phyloP scores from a whole-genome alignment of 2,329 filamentous ascomycete species.

The Fusarium sp. region DNA sequence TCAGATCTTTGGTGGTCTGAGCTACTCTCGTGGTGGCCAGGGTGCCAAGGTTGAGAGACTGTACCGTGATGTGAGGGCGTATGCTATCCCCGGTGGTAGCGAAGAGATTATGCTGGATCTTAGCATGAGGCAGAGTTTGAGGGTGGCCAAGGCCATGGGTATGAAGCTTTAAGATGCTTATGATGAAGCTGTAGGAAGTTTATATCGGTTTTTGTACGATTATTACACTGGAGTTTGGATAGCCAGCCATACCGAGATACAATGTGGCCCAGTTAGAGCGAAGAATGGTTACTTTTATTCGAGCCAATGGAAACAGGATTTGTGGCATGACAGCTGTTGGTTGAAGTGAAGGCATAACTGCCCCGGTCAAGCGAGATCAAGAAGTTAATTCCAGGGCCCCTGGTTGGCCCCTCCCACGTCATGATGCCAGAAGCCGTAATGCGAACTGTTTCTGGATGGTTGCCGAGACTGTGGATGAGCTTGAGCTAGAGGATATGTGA shows the following conservation, averaged over 20 bases:
- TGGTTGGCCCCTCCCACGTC: not conserved
- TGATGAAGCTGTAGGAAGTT: conserved; percentile 83
- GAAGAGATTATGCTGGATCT: conserved; percentile 99
- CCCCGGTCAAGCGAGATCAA: not conserved
- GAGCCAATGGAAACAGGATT: not conserved
- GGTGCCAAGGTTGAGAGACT: conserved; percentile 94
- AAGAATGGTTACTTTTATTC: conserved; percentile 18
- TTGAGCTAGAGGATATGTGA: not conserved
- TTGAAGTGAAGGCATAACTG: not conserved
- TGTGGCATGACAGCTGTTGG: not conserved
- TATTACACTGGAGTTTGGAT: conserved; percentile 24
- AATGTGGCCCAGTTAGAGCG: conserved; percentile 15
- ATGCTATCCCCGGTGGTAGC: conserved; percentile 93
- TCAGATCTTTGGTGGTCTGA: conserved; percentile 96
- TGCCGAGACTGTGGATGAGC: not conserved
- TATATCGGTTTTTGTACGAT: conserved; percentile 22
- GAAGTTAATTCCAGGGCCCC: not conserved
- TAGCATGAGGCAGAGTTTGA: conserved; percentile 90
- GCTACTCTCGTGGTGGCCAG: conserved; percentile 92
- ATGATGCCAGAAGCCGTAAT: not conserved
- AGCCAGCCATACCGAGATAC: conserved; percentile 4
- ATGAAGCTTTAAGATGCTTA: conserved; percentile 83
- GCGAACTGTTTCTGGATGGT: not conserved
- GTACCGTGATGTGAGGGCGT: conserved; percentile 94
- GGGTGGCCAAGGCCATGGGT: conserved; percentile 88